These are phyloP conservation scores for Gypsophila paniculata DNA, from an alignment of 179 eudicot genomes.

Conservation along the genomic window DNA sequence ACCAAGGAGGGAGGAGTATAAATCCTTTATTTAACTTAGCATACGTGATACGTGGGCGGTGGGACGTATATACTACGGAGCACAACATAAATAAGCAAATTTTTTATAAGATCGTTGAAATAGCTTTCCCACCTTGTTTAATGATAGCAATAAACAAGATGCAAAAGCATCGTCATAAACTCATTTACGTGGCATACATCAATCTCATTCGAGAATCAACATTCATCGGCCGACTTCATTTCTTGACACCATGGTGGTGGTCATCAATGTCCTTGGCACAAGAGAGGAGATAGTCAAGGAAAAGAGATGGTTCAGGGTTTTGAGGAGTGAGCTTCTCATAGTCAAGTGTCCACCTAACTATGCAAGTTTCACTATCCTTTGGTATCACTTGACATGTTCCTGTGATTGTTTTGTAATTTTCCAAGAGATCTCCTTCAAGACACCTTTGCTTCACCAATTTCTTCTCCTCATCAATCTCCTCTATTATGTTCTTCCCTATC, in stretches of 20 bases:
- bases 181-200: too few species aligned
- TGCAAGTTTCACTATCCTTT: neutral
- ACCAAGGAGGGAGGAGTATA: too few species aligned
- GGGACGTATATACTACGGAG: too few species aligned
- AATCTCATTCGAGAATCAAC: too few species aligned
- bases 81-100: too few species aligned
- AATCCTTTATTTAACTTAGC: too few species aligned
- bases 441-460: neutral
- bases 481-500: neutral
- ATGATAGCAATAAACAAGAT: too few species aligned
- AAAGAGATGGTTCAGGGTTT: neutral
- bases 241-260: neutral
- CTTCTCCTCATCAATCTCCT: neutral
- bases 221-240: neutral
- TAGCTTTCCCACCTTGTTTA: too few species aligned
- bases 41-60: too few species aligned
- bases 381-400: constrained; percentile 2
- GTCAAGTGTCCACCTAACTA: neutral
- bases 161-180: too few species aligned
- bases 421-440: constrained; percentile 10
- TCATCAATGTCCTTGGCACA: neutral
- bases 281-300: neutral
- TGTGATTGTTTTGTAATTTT: neutral
- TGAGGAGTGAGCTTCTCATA: neutral
- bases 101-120: too few species aligned